phyloP scores from a whole-genome alignment of 1,284 basidiomycete genomes.

The Puccinia novopanici region DNA sequence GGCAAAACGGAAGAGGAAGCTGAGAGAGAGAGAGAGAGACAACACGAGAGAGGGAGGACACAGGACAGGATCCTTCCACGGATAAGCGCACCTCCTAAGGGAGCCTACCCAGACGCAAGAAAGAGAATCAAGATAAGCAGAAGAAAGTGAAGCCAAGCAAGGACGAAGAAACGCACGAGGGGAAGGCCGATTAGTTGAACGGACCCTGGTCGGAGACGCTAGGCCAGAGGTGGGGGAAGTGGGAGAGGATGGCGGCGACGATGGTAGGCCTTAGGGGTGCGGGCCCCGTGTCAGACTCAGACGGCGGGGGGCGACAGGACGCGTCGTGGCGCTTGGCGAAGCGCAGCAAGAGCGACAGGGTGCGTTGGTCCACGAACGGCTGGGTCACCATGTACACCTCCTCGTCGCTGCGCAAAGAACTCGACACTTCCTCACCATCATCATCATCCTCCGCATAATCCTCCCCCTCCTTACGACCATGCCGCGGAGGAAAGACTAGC shows the following conservation, averaged over 20 bases:
- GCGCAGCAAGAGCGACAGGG: constrained; percentile 59
- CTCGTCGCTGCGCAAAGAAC: background rate
- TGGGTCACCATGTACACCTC: constrained; percentile 43
- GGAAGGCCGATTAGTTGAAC: too few species aligned
- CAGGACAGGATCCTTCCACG: background rate
- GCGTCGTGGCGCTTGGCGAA: constrained; percentile 56
- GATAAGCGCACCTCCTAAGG: too few species aligned
- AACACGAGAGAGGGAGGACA: background rate
- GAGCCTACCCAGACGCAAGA: too few species aligned
- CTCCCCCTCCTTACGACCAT: background rate
- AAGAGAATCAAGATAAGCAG: too few species aligned
- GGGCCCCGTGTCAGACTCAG: background rate
- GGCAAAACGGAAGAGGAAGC: too few species aligned
- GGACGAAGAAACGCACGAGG: too few species aligned
- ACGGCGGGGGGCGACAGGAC: background rate
- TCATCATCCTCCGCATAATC: background rate
- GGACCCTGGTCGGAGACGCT: background rate
- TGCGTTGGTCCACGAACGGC: constrained; percentile 56
- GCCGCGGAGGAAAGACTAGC: constrained; percentile 63
- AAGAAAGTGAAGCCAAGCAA: too few species aligned
- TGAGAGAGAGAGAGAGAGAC: too few species aligned
- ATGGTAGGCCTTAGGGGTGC: background rate
- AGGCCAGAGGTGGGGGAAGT: background rate
- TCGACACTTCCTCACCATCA: background rate
- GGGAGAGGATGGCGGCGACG: background rate